Percentiles rank a stretch among this genome's conserved stretches.
Evolutionary conservation across 2,329 filamentous ascomycete genomes (phyloP).

Genomic region (Exophiala sideris): DNA sequence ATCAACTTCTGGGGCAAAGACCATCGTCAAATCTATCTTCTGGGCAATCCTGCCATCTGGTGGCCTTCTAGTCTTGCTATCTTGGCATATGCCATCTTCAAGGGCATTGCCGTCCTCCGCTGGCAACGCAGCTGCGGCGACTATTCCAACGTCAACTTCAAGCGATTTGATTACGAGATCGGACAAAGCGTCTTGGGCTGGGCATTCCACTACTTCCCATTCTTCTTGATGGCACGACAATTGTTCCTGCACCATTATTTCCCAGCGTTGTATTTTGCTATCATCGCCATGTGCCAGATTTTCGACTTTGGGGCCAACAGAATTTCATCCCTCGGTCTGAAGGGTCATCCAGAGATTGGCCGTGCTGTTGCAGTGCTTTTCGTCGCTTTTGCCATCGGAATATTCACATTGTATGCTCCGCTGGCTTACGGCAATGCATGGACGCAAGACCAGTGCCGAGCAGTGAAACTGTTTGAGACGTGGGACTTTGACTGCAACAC

Average conservation of each 20-base stretch:
- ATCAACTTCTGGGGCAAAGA: slow-evolving; percentile 99
- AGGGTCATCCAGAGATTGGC: slow-evolving; percentile 69
- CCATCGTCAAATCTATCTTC: slow-evolving; percentile 90
- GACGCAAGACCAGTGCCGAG: slow-evolving; percentile 83
- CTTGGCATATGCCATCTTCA: slow-evolving; percentile 74
- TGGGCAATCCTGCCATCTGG: slow-evolving; percentile 94
- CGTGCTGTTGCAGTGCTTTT: slow-evolving; percentile 70
- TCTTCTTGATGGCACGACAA: slow-evolving; percentile 96
- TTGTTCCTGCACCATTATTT: slow-evolving; percentile 99
- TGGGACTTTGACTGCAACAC: slow-evolving; percentile 99
- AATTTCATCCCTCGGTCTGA: slow-evolving; percentile 64
- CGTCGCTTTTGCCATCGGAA: slow-evolving; percentile 68
- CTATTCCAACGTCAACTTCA: slow-evolving; percentile 78
- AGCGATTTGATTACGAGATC: slow-evolving; percentile 96
- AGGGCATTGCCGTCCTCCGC: slow-evolving; percentile 78
- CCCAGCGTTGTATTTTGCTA: slow-evolving; percentile 90
- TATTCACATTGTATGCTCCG: slow-evolving; percentile 82
- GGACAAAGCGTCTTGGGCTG: slow-evolving; percentile 87
- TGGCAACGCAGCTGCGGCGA: slow-evolving; percentile 94
- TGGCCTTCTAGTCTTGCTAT: slow-evolving; percentile 81
- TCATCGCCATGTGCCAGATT: slow-evolving; percentile 82
- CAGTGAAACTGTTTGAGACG: slow-evolving; percentile 77
- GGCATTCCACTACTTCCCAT: slow-evolving; percentile 98
- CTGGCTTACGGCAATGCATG: slow-evolving; percentile 90
- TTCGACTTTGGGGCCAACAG: slow-evolving; percentile 82